Evolutionary conservation across 75 land plant genomes (phyloP), one percentile per base, ranked within the genome.

Genomic region (Pinus taeda): DNA sequence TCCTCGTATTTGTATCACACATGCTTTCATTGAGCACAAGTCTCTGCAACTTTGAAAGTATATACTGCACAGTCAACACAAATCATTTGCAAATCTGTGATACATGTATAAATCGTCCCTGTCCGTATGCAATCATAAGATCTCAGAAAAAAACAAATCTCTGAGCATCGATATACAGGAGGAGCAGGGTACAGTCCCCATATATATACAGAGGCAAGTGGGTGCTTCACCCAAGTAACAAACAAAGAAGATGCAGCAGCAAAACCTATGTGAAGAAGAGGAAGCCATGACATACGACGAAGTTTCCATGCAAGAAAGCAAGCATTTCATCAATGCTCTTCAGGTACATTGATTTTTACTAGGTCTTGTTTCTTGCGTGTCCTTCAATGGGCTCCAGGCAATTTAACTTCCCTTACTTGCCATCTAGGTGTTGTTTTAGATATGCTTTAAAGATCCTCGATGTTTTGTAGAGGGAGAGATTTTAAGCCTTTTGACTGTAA

Each of bases 281-380:
- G 57, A 74, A 60, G 83, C 89, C 62, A 93, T 91, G 98, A 90
- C 98, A 24, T 93, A 85, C 77, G 98, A 95, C 57, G 96, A 95
- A 86, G 88, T 81, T 20, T 91, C 96, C 78, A 91, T 95, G 98
- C 90, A 95, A 82, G 77, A 90, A 30, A 93, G 98, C 84, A 90
- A 88, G 78, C 89, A 79, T 83, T 95, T 95, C 83, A 82, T 93
- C 78, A 88, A 67, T 70, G 93, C 95, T 29, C 74, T 93, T 58
- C 93, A 90, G 89, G 93, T 93, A 14, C 49, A 22, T 42, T 2
- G 1, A 14, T 58, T 63, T 71, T 49, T 30, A 76, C 59, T 29
- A 22, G 29, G 56, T 33, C 12, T 45, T 73, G 72, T 55, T 33
- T 85, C 30, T 9, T 6, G 57, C 30, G 18, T 26, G 42, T 39